Conservation (phyloP, 2,329 filamentous ascomycete genomes). For the Hymenoscyphus scutula region DNA sequence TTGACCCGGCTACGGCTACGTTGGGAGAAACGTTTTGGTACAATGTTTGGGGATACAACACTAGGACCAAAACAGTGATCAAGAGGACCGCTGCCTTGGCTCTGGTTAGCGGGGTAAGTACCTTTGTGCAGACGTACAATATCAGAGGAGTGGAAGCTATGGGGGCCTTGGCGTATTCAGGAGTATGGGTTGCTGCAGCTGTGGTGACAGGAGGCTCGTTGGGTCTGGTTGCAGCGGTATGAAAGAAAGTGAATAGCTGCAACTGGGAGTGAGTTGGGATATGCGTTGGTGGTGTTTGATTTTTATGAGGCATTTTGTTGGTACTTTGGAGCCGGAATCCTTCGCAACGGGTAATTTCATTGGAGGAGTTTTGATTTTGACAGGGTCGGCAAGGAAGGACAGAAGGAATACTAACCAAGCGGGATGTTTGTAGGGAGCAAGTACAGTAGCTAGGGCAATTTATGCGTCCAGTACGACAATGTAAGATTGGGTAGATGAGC, state of each 20-base stretch:
- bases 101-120: slow-evolving; percentile 55
- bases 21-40: slow-evolving; percentile 68
- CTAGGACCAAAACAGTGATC: slow-evolving; percentile 61
- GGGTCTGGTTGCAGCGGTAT: slow-evolving; percentile 51
- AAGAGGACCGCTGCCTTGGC: slow-evolving; percentile 61
- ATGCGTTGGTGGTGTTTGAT: background rate
- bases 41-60: slow-evolving; percentile 69
- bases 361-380: slow-evolving; percentile 12
- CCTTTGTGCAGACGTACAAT: slow-evolving; percentile 64
- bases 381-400: slow-evolving; percentile 10
- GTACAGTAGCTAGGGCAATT: background rate
- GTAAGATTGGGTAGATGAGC: background rate
- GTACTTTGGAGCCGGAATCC: background rate
- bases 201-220: slow-evolving; percentile 56
- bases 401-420: background rate
- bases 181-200: slow-evolving; percentile 69
- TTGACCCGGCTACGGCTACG: slow-evolving; percentile 63
- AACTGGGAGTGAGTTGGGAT: background rate
- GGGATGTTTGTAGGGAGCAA: background rate
- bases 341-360: slow-evolving; percentile 2
- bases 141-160: slow-evolving; percentile 66
- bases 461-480: background rate
- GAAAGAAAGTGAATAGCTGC: slow-evolving; percentile 5
- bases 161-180: slow-evolving; percentile 71
- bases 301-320: slow-evolving; percentile 10